Conservation (phyloP, 2,329 filamentous ascomycete genomes). For the Stagonosporopsis vannaccii region DNA sequence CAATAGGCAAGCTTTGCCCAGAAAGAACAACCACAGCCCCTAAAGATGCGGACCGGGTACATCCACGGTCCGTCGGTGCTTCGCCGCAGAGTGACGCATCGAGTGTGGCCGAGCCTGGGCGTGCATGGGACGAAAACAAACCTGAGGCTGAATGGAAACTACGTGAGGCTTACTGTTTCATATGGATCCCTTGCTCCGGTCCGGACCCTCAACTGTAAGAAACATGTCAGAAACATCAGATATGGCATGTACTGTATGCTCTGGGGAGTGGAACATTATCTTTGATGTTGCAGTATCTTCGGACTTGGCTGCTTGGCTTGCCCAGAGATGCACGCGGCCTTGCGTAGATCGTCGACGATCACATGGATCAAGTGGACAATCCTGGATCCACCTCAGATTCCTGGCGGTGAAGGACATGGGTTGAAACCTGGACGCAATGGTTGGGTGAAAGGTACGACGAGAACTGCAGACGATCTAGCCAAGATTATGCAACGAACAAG, state of each 20-base stretch:
- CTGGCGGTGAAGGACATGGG: constrained; percentile 12
- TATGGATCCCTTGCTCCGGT: background rate
- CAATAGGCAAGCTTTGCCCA: constrained; percentile 1
- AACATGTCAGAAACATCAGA: constrained; percentile 16
- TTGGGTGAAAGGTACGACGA: background rate
- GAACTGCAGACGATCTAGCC: background rate
- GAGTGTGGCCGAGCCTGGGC: constrained; percentile 14
- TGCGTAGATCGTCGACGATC: constrained; percentile 18
- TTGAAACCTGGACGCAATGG: background rate
- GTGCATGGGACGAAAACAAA: constrained; percentile 17
- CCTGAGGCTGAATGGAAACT: constrained; percentile 16
- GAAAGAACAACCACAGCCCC: background rate
- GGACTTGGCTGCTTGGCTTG: constrained; percentile 20
- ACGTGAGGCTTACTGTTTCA: constrained; percentile 11
- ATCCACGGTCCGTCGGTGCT: constrained; percentile 7
- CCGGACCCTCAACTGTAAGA: background rate
- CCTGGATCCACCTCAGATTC: background rate
- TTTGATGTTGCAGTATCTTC: constrained; percentile 4
- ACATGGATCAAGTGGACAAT: constrained; percentile 4
- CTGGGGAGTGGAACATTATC: background rate
- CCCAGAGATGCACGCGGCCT: constrained; percentile 15
- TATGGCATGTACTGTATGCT: background rate
- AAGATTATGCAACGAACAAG: background rate
- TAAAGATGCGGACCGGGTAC: background rate
- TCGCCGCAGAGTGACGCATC: constrained; percentile 14